These are phyloP conservation scores for Diaporthe sp. DNA, from an alignment of 2,329 filamentous ascomycete species.

Conservation along the genomic window DNA sequence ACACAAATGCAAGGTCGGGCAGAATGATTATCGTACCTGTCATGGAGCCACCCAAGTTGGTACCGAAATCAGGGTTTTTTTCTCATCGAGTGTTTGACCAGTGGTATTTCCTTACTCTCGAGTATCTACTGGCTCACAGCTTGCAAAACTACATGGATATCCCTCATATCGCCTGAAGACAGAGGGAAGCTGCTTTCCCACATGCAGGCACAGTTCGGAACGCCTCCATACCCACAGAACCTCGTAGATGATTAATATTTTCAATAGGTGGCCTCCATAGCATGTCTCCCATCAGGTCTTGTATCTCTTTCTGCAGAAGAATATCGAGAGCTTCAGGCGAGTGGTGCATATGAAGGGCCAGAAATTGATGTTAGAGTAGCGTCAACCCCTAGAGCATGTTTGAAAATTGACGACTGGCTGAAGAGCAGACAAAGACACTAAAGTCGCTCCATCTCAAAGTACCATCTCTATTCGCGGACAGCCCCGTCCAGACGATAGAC, in stretches of 20 bases:
- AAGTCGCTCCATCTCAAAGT: not conserved
- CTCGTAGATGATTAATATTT: not conserved
- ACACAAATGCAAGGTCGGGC: not conserved
- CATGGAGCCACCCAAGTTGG: too few species aligned
- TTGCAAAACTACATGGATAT: not conserved
- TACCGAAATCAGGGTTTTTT: too few species aligned
- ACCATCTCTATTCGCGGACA: not conserved
- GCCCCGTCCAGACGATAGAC: slow-evolving; percentile 17
- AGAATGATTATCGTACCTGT: not conserved
- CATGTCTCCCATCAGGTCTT: not conserved
- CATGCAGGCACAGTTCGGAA: not conserved
- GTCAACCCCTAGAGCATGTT: not conserved
- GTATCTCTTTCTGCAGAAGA: slow-evolving; percentile 17
- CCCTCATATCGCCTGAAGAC: not conserved
- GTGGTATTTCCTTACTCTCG: not conserved
- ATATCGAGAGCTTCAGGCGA: not conserved
- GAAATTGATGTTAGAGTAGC: not conserved
- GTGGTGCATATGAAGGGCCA: not conserved
- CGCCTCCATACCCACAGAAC: not conserved
- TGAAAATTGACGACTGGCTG: too few species aligned
- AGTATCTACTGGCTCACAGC: not conserved
- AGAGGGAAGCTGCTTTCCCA: not conserved
- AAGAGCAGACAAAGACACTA: not conserved
- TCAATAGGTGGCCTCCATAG: not conserved
- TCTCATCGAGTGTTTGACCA: too few species aligned